These are phyloP conservation scores for Ehretia macrophylla DNA, from an alignment of 257 asterid species.

Conservation along the genomic window DNA sequence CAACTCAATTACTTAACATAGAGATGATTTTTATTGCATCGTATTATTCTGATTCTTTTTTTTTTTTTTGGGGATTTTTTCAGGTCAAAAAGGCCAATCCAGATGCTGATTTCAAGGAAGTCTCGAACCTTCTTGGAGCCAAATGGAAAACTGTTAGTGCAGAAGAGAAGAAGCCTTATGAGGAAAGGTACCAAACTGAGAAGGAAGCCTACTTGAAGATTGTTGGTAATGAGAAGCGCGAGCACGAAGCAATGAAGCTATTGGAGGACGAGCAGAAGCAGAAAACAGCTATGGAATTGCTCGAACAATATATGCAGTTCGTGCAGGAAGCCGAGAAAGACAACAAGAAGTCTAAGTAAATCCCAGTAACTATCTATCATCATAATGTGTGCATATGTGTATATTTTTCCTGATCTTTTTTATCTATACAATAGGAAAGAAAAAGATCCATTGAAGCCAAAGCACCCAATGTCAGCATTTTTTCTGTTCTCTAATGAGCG, in stretches of 20 bases:
- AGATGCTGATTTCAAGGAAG: slow-evolving; percentile 72
- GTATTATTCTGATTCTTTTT: not conserved
- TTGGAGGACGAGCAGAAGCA: slow-evolving; percentile 89
- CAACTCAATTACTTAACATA: not conserved
- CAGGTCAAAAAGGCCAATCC: slow-evolving; percentile 75
- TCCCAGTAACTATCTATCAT: not conserved
- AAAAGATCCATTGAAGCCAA: slow-evolving; percentile 86
- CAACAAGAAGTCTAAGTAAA: slow-evolving; percentile 54
- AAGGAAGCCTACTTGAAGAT: slow-evolving; percentile 72
- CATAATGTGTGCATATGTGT: not conserved
- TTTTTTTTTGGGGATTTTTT: slow-evolving; percentile 5
- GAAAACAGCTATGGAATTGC: slow-evolving; percentile 83
- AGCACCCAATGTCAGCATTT: slow-evolving; percentile 79
- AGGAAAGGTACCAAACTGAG: slow-evolving; percentile 72
- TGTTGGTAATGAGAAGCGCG: slow-evolving; percentile 69
- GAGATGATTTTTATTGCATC: not conserved
- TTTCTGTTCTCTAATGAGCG: slow-evolving; percentile 67
- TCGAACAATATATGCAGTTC: slow-evolving; percentile 77
- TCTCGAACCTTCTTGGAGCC: slow-evolving; percentile 53
- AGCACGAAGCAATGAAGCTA: slow-evolving; percentile 76
- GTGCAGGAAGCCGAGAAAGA: slow-evolving; percentile 64
- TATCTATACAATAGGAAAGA: slow-evolving; percentile 61
- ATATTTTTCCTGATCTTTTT: not conserved
- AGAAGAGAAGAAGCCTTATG: slow-evolving; percentile 86
- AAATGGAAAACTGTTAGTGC: slow-evolving; percentile 73